Percentiles rank a stretch among this genome's conserved stretches.
Evolutionary conservation across 805 yeast genomes (phyloP).

Genomic region (Lipomyces chichibuensis): DNA sequence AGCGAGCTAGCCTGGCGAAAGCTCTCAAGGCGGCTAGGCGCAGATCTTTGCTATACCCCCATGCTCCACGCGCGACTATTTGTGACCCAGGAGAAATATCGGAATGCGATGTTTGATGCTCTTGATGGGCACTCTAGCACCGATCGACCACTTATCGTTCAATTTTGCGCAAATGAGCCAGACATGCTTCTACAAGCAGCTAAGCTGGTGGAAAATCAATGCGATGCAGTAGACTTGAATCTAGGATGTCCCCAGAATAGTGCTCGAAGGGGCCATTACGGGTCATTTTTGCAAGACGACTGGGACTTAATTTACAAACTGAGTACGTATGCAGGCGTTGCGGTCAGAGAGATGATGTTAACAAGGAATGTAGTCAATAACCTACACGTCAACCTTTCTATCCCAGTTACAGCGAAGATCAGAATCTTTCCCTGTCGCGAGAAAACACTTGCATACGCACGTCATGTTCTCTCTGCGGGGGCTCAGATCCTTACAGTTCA

Average conservation of each 20-base stretch:
- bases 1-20: slow-evolving; percentile 95
- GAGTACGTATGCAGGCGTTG: slow-evolving; percentile 16
- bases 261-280: slow-evolving; percentile 92
- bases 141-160: slow-evolving; percentile 90
- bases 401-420: slow-evolving; percentile 95
- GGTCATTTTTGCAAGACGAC: slow-evolving; percentile 95
- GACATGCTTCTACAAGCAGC: slow-evolving; percentile 83
- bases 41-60: slow-evolving; percentile 92
- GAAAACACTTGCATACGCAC: slow-evolving; percentile 83
- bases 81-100: slow-evolving; percentile 79
- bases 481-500: slow-evolving; percentile 95
- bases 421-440: slow-evolving; percentile 83
- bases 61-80: slow-evolving; percentile 94
- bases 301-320: slow-evolving; percentile 80
- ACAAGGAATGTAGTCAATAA: slow-evolving; percentile 53
- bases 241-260: slow-evolving; percentile 99
- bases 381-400: slow-evolving; percentile 66
- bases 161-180: slow-evolving; percentile 96
- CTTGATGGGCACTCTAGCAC: slow-evolving; percentile 68
- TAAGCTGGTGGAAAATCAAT: slow-evolving; percentile 69
- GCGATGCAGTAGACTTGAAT: slow-evolving; percentile 95
- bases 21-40: slow-evolving; percentile 84
- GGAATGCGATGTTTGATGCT: slow-evolving; percentile 60
- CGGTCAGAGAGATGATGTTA: background rate
- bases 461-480: slow-evolving; percentile 86